phyloP scores from a whole-genome alignment of 257 asterid genomes.

The Mitragyna speciosa region DNA sequence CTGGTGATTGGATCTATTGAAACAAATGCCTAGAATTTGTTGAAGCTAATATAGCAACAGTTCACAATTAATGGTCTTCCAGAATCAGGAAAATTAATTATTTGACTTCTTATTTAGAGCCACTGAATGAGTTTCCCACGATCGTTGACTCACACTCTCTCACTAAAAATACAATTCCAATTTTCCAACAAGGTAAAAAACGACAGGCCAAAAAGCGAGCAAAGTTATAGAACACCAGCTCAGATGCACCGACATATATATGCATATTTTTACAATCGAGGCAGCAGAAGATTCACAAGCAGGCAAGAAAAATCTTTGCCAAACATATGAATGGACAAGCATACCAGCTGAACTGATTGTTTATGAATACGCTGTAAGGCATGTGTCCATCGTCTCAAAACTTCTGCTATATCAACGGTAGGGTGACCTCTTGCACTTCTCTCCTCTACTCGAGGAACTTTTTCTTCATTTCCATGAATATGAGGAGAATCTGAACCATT shows the following conservation, averaged over 20 bases:
- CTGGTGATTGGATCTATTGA: background rate
- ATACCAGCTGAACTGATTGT: constrained; percentile 88
- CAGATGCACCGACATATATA: background rate
- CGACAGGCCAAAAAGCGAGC: background rate
- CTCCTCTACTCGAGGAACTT: constrained; percentile 58
- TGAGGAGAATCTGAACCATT: constrained; percentile 35
- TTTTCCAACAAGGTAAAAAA: background rate
- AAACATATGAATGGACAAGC: constrained; percentile 21
- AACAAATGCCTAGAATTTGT: background rate
- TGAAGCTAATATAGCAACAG: background rate
- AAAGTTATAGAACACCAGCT: background rate
- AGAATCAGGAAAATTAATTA: constrained; percentile 3
- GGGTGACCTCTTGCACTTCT: constrained; percentile 80
- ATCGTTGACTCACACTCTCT: background rate
- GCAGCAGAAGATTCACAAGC: background rate
- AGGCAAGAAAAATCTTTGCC: background rate
- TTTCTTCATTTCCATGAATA: constrained; percentile 55
- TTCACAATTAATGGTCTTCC: background rate
- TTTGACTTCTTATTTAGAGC: background rate
- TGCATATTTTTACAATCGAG: background rate
- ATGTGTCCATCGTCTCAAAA: constrained; percentile 97
- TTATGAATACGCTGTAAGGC: constrained; percentile 98
- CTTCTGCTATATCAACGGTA: constrained; percentile 94
- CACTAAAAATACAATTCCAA: background rate
- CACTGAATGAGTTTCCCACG: background rate